These are phyloP conservation scores for Cyclanthera cordifolia DNA, from an alignment of 306 rosid genomes.

Conservation along the genomic window DNA sequence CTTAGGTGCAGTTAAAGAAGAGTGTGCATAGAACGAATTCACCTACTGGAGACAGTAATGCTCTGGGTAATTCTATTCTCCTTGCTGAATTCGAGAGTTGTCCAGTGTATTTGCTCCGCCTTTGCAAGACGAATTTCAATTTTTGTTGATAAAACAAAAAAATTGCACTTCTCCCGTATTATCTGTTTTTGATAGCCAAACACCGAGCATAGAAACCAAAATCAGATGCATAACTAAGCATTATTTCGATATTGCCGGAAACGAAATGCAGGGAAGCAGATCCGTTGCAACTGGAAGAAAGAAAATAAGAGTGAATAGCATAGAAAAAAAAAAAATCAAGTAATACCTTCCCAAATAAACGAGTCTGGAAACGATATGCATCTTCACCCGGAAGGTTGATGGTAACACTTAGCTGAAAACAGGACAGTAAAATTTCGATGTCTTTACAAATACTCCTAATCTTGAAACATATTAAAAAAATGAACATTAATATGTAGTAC, in stretches of 20 bases:
- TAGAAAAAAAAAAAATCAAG: background rate
- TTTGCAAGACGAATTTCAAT: constrained; percentile 72
- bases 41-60: constrained; percentile 39
- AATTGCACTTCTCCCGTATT: constrained; percentile 42
- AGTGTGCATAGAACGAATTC: background rate
- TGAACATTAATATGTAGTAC: constrained; percentile 28
- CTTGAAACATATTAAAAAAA: background rate
- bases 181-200: constrained; percentile 39
- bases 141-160: constrained; percentile 54
- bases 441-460: background rate
- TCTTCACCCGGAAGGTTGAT: constrained; percentile 58
- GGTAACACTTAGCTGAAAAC: constrained; percentile 55
- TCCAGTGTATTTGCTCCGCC: constrained; percentile 49
- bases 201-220: background rate
- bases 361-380: constrained; percentile 50
- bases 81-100: constrained; percentile 50
- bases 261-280: background rate
- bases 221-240: background rate
- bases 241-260: background rate
- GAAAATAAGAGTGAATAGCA: background rate
- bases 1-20: background rate
- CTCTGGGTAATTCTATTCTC: constrained; percentile 25
- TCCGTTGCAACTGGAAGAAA: background rate
- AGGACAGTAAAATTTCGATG: background rate
- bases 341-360: constrained; percentile 78